phyloP scores from a whole-genome alignment of 2,329 filamentous ascomycete genomes.

The Pochonia chlamydosporia region DNA sequence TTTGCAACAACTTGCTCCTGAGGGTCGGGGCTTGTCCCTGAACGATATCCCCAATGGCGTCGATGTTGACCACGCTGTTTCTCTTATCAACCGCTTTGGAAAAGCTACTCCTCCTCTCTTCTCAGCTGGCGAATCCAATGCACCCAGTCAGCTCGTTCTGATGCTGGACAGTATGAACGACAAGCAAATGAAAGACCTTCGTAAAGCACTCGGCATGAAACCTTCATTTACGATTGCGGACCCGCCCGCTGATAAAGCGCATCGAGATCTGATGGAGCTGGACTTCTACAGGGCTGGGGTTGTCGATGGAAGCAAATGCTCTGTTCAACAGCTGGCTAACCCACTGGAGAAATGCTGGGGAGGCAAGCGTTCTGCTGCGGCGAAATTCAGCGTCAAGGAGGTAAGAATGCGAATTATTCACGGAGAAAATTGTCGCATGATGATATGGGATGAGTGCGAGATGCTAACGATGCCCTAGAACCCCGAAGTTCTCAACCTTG shows the following conservation, averaged over 20 bases:
- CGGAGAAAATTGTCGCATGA: background rate
- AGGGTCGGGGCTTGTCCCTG: slow-evolving; percentile 41
- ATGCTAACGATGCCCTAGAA: slow-evolving; percentile 28
- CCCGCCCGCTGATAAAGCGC: slow-evolving; percentile 36
- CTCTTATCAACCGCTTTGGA: slow-evolving; percentile 55
- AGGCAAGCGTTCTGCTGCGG: slow-evolving; percentile 31
- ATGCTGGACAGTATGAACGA: slow-evolving; percentile 51
- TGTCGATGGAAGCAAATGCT: slow-evolving; percentile 30
- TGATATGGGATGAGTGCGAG: background rate
- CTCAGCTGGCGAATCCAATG: slow-evolving; percentile 21
- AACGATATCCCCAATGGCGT: slow-evolving; percentile 37
- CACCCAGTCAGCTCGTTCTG: slow-evolving; percentile 51
- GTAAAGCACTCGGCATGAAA: slow-evolving; percentile 26
- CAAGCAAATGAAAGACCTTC: slow-evolving; percentile 38
- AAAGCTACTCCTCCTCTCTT: slow-evolving; percentile 48
- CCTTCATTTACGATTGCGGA: slow-evolving; percentile 46
- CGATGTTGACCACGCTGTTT: slow-evolving; percentile 42
- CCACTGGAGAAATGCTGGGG: slow-evolving; percentile 42
- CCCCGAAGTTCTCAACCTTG: slow-evolving; percentile 32
- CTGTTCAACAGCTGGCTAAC: slow-evolving; percentile 33
- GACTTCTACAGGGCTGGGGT: slow-evolving; percentile 34
- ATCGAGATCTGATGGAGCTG: slow-evolving; percentile 34
- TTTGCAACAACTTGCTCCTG: slow-evolving; percentile 47
- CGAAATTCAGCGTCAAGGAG: slow-evolving; percentile 38
- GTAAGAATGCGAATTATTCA: slow-evolving; percentile 21